A percentile compares a stretch with the other conserved stretches of the same genome.
phyloP scores from a whole-genome alignment of 345 rosid genomes.

The Eucalyptus albens region DNA sequence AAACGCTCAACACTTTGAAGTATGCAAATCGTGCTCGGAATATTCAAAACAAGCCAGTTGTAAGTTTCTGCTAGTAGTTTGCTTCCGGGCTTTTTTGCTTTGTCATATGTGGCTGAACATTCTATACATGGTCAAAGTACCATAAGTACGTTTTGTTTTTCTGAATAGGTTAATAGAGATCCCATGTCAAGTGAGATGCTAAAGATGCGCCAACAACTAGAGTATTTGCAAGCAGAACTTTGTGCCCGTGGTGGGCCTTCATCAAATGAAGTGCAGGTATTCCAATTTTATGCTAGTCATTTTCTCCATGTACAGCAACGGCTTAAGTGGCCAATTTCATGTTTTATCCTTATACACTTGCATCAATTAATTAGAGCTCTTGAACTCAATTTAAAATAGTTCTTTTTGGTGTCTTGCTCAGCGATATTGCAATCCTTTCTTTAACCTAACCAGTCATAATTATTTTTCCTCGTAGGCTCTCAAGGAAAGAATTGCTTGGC shows the following conservation, averaged over 20 bases:
- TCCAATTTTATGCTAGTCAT: not conserved
- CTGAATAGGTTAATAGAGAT: conserved; percentile 75
- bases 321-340: not conserved
- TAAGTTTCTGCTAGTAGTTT: conserved; percentile 26
- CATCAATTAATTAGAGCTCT: not conserved
- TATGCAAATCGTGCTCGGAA: conserved; percentile 99
- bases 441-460: not conserved
- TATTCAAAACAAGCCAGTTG: conserved; percentile 94
- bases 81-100: not conserved
- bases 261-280: conserved; percentile 80
- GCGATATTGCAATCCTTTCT: not conserved
- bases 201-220: conserved; percentile 94
- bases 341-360: not conserved
- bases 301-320: not conserved
- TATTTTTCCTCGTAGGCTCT: conserved; percentile 34
- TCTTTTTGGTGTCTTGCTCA: not conserved
- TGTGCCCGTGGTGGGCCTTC: conserved; percentile 74
- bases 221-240: conserved; percentile 94
- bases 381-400: not conserved
- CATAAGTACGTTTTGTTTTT: not conserved
- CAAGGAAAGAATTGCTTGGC: conserved; percentile 86
- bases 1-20: conserved; percentile 90
- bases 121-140: not conserved
- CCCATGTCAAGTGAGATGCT: conserved; percentile 96
- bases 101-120: not conserved